phyloP scores from a whole-genome alignment of 2,329 filamentous ascomycete species.

The Trichoderma harzianum region DNA sequence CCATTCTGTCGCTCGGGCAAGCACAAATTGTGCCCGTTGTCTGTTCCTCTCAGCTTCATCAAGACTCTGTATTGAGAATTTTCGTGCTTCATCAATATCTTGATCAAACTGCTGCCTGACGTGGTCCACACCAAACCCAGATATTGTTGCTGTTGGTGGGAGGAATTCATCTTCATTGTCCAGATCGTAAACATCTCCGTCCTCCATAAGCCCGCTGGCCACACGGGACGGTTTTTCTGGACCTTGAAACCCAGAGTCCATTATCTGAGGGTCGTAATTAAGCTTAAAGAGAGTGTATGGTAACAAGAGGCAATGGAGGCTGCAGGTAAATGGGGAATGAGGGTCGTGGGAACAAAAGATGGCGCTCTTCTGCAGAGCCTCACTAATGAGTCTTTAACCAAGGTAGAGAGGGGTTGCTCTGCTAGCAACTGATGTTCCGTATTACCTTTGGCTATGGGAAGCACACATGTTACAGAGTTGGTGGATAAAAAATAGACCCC shows the following conservation, averaged over 20 bases:
- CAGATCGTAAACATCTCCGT: neutral
- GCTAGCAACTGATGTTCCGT: too few species aligned
- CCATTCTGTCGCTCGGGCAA: neutral
- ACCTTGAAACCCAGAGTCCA: neutral
- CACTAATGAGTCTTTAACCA: neutral
- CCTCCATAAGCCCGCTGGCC: neutral
- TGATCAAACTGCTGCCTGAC: neutral
- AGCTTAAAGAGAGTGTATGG: neutral
- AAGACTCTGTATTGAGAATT: neutral
- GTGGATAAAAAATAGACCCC: neutral
- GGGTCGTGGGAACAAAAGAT: neutral
- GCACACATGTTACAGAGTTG: neutral
- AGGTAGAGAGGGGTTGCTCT: neutral
- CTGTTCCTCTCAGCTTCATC: neutral
- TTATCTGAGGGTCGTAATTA: neutral
- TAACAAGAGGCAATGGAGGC: neutral
- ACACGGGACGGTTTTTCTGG: neutral
- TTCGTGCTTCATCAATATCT: neutral
- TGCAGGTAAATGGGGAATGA: neutral
- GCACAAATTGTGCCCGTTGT: neutral
- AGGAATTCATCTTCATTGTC: neutral
- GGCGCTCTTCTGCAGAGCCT: neutral
- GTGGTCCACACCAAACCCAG: neutral
- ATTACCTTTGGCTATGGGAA: neutral
- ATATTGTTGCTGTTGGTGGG: neutral